Percentiles rank a stretch among this genome's conserved stretches.
phyloP scores from a whole-genome alignment of 208 protist genomes.

The Porcisia deanei region DNA sequence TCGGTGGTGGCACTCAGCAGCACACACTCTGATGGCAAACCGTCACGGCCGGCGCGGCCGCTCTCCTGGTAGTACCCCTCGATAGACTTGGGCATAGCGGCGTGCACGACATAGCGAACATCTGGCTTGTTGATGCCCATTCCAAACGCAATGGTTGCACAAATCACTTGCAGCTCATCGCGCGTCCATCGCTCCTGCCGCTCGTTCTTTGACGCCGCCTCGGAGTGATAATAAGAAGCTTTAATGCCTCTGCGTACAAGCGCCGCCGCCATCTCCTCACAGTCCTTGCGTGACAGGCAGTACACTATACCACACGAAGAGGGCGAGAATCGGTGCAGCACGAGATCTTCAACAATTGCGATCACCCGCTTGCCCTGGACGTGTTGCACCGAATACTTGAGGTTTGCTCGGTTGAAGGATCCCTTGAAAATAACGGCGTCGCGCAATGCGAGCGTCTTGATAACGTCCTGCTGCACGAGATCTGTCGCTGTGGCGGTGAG shows the following conservation, averaged over 20 bases:
- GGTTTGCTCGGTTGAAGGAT: conserved; percentile 81
- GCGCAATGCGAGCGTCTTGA: conserved; percentile 67
- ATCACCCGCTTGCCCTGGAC: conserved; percentile 53
- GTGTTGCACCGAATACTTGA: conserved; percentile 73
- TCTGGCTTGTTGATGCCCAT: conserved; percentile 99
- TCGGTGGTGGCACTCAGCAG: conserved; percentile 72
- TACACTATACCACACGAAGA: conserved; percentile 87
- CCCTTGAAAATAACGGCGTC: conserved; percentile 82
- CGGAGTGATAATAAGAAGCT: conserved; percentile 79
- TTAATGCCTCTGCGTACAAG: conserved; percentile 55
- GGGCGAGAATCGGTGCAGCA: conserved; percentile 64
- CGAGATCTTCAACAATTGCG: conserved; percentile 54
- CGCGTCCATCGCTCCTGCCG: conserved; percentile 90
- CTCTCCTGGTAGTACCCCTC: conserved; percentile 98
- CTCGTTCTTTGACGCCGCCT: conserved; percentile 69
- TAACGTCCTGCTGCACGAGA: conserved; percentile 87
- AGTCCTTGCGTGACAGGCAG: conserved; percentile 82
- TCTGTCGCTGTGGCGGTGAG: conserved; percentile 88
- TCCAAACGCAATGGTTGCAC: conserved; percentile 98
- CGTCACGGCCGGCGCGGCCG: conserved; percentile 96
- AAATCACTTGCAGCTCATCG: conserved; percentile 94
- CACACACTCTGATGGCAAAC: conserved; percentile 82
- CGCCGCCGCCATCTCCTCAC: conserved; percentile 73
- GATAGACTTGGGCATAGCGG: conserved; percentile 95
- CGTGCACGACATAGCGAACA: conserved; percentile 98